These are phyloP conservation scores for Psilocybe azurescens DNA, from an alignment of 768 basidiomycete genomes.

Conservation along the genomic window DNA sequence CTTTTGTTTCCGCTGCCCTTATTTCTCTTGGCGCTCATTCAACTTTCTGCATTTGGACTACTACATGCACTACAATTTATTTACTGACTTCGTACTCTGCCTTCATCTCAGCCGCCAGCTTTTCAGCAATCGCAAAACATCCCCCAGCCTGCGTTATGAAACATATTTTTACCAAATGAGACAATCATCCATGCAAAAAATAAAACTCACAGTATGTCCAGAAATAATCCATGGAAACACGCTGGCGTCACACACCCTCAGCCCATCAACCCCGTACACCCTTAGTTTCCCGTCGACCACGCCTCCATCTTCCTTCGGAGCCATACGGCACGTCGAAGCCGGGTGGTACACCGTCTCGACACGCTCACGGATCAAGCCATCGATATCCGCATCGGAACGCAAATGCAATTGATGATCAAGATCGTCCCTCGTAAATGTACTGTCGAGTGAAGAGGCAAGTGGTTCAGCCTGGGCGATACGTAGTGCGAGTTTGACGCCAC, in stretches of 20 bases:
- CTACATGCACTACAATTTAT: not conserved
- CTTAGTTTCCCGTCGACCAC: constrained; percentile 48
- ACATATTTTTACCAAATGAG: not conserved
- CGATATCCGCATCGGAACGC: constrained; percentile 42
- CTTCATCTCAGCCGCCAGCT: constrained; percentile 38
- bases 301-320: constrained; percentile 40
- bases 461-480: constrained; percentile 42
- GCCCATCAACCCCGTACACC: constrained; percentile 47
- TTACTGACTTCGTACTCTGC: constrained; percentile 15
- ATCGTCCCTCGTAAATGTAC: constrained; percentile 28
- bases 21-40: not conserved
- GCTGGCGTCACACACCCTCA: constrained; percentile 49
- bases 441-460: constrained; percentile 36
- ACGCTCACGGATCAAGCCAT: constrained; percentile 39
- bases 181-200: not conserved
- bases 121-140: constrained; percentile 37
- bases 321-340: constrained; percentile 49
- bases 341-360: constrained; percentile 54
- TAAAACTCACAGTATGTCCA: constrained; percentile 40
- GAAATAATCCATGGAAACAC: constrained; percentile 45
- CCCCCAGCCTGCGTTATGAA: constrained; percentile 33
- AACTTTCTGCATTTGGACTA: not conserved
- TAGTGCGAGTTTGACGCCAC: constrained; percentile 38
- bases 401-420: constrained; percentile 40
- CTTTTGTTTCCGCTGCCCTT: constrained; percentile 3